Percentiles rank a stretch among this genome's conserved stretches.
phyloP scores from a whole-genome alignment of 768 basidiomycete species.

The Termitomyces sp. region DNA sequence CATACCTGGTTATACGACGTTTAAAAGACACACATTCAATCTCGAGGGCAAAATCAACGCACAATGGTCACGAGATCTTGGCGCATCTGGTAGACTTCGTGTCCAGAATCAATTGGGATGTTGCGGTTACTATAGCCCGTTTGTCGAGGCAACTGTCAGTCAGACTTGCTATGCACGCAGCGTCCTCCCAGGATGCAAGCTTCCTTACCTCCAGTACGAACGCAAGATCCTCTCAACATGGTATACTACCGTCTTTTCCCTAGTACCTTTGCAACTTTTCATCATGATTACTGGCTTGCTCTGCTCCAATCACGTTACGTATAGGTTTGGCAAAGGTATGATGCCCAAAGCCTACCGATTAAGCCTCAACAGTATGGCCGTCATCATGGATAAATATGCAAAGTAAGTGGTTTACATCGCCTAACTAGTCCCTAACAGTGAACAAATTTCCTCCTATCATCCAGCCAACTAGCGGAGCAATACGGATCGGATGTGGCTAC shows the following conservation, averaged over 20 bases:
- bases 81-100: conserved; percentile 51
- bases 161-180: conserved; percentile 72
- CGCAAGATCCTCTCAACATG: conserved; percentile 48
- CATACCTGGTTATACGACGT: conserved; percentile 73
- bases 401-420: conserved; percentile 37
- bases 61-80: conserved; percentile 66
- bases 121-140: conserved; percentile 79
- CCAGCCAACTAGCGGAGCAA: conserved; percentile 67
- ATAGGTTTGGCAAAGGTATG: conserved; percentile 84
- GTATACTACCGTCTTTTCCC: conserved; percentile 59
- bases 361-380: conserved; percentile 66
- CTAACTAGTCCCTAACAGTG: not conserved
- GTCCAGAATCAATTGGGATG: conserved; percentile 74
- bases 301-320: conserved; percentile 81
- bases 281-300: conserved; percentile 61
- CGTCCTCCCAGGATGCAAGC: conserved; percentile 70
- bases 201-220: conserved; percentile 54
- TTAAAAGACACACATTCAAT: conserved; percentile 70
- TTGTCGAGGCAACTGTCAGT: conserved; percentile 71
- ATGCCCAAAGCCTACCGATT: conserved; percentile 81
- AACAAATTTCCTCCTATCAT: not conserved
- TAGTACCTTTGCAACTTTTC: conserved; percentile 63
- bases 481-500: conserved; percentile 62
- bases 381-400: conserved; percentile 83
- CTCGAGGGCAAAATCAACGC: conserved; percentile 76